These are phyloP conservation scores for Suhomyces maxii DNA, from an alignment of 1,139 yeast species.

Conservation along the genomic window DNA sequence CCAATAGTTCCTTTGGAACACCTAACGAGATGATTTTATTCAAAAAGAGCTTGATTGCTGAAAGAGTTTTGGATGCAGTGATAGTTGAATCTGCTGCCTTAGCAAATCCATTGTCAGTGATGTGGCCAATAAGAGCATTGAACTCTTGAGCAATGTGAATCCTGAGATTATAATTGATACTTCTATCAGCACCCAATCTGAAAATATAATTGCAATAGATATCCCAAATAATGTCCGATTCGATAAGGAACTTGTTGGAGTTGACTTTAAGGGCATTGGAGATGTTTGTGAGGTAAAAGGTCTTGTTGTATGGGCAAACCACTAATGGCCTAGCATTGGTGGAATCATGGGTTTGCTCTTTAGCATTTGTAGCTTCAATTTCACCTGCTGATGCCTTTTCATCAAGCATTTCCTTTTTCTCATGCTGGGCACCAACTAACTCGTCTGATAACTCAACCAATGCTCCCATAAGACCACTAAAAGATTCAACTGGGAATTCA, in stretches of 20 bases:
- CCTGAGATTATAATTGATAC: slow-evolving; percentile 44
- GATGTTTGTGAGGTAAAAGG: slow-evolving; percentile 39
- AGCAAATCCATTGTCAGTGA: slow-evolving; percentile 49
- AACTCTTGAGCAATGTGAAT: slow-evolving; percentile 49
- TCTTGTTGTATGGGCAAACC: slow-evolving; percentile 44
- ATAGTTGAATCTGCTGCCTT: slow-evolving; percentile 18
- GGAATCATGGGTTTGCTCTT: not conserved
- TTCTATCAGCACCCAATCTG: slow-evolving; percentile 33
- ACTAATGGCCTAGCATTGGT: slow-evolving; percentile 1
- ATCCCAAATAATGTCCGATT: slow-evolving; percentile 46
- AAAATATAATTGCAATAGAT: slow-evolving; percentile 46
- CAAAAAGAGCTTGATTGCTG: slow-evolving; percentile 36
- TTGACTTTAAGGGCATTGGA: slow-evolving; percentile 51
- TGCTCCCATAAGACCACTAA: slow-evolving; percentile 44
- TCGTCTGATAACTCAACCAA: slow-evolving; percentile 44
- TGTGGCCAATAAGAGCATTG: slow-evolving; percentile 47
- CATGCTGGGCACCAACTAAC: slow-evolving; percentile 11
- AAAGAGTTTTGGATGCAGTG: slow-evolving; percentile 35
- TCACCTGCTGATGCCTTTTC: not conserved
- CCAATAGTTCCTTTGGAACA: slow-evolving; percentile 40
- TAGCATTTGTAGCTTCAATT: not conserved
- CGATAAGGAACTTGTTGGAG: slow-evolving; percentile 48
- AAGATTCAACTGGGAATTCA: slow-evolving; percentile 52
- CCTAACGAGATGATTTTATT: slow-evolving; percentile 36
- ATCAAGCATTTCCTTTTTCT: not conserved